These are phyloP conservation scores for Botryosphaeria dothidea DNA, from an alignment of 2,329 filamentous ascomycete species.

Conservation along the genomic window DNA sequence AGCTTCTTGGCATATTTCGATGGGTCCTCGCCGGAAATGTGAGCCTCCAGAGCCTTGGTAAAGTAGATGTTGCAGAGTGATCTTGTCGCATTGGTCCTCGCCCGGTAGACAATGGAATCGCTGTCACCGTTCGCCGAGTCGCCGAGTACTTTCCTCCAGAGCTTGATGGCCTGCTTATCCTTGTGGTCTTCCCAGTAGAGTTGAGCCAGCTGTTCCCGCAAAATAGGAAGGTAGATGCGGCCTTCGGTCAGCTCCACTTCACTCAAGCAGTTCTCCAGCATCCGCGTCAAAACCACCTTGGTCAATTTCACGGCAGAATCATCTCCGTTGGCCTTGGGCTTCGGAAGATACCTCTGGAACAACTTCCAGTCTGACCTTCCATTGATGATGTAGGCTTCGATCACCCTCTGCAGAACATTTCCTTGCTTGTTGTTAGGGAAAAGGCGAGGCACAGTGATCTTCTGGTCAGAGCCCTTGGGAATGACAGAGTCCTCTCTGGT, in stretches of 20 bases:
- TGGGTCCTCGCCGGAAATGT: constrained; percentile 5
- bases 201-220: constrained; percentile 4
- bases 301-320: background rate
- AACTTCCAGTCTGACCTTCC: constrained; percentile 4
- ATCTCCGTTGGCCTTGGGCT: background rate
- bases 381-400: constrained; percentile 2
- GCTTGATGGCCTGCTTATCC: constrained; percentile 12
- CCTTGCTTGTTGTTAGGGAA: constrained; percentile 6
- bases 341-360: constrained; percentile 4
- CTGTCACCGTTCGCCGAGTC: constrained; percentile 5
- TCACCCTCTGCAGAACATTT: background rate
- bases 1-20: constrained; percentile 1
- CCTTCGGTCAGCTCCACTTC: constrained; percentile 1
- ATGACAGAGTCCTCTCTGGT: constrained; percentile 12
- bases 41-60: constrained; percentile 12
- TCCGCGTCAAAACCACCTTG: background rate
- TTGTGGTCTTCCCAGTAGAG: constrained; percentile 11
- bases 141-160: constrained; percentile 7
- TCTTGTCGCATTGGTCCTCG: constrained; percentile 1
- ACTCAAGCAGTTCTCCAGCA: constrained; percentile 9
- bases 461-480: constrained; percentile 1
- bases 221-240: background rate
- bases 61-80: constrained; percentile 15
- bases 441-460: background rate
- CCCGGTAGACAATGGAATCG: constrained; percentile 4